Base-by-base conservation (phyloP, 306 rosid genomes). In the Phaseolus lunatus region DNA sequence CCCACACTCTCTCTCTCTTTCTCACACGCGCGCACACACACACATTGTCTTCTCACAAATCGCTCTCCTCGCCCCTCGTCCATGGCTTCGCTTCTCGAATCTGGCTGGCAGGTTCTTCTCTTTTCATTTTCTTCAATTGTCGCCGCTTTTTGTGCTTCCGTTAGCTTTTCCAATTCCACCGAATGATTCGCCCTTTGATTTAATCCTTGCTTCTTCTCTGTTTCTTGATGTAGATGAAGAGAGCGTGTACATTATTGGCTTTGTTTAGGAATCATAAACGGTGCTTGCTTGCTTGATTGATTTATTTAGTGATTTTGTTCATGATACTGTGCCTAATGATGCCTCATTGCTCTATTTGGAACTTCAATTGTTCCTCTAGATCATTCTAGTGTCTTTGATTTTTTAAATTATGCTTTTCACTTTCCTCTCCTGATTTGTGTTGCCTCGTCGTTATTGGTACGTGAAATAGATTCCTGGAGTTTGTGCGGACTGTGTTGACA, bases 101-200 rank as follows among this genome's bases (percentile, higher is more conserved):
- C 94, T 85, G 88, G 81, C 44, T 93, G 98, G 98, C 88, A 67
- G 98, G 98, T 94, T 85, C 66, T 57, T 0, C 16, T 1, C 4
- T 70, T 31, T 29, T n/a, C 72, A 4, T 6, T 61, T 29, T 68
- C 49, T 35, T 24, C 7, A 47, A 49, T 83, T 56, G 29, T 23
- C 16, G n/a, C 3, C 16, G 18, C 14, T 56, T 2, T 4, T 14
- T 2, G 15, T 26, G 44, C 2, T 33, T 0, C 47, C 5, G 9
- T 20, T 10, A 2, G 2, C 24, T 5, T 61, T 44, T 70, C 37
- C 14, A 24, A 54, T 35, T 70, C 54, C 68, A 3, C 7, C 7
- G 11, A 1, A 4, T 8, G 33, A 72, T 76, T 76, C 37, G 63
- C 13, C 76, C 10, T 16, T 14, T 31, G 48, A 58, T 71, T 80